Evolutionary conservation across 2,329 filamentous ascomycete genomes (phyloP), one percentile per base, ranked within the genome.

Genomic region (Fusarium pininemorale): DNA sequence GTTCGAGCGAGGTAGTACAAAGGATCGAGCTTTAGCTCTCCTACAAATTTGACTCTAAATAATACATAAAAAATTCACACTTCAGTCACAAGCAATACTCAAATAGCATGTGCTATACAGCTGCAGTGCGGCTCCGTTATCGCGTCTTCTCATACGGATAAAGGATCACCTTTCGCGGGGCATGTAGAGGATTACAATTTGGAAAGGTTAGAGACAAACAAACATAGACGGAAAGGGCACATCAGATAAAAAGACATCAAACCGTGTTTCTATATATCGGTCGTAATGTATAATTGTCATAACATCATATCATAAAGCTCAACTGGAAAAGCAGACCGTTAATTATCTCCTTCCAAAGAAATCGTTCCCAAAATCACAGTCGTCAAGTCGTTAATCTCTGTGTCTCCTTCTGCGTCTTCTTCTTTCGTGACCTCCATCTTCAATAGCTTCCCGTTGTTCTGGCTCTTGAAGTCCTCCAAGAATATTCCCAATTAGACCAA

Each of bases 401-500:
- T 51, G 54, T 35, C 65, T 70, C 51, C 74, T 74, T 30, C 64
- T 65, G 28, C 59, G 62, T 37, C 70, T 67, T 51, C 64, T 64
- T 30, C 75, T 73, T 15, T 76, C 66, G 6, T 75, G 73, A 38
- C 24, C 65, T 14, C 70, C 70, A 15, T 78, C 69, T n/a, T 73
- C 70, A 51, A 74, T 71, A 38, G 47, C 62, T 18, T 57, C 53
- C 16, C 39, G 68, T 30, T 56, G 56, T 9, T 65, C 70, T n/a
- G 63, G 39, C 22, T 60, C 61, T 45, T 72, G 58, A 11, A 77
- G 32, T 30, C 76, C 77, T 9, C 78, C 78, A n/a, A 83, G 58
- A 30, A 82, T 75, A 35, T 78, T 76, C 51, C 80, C 79, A 38
- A 83, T 47, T 11, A 82, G 63, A 38, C 72, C 74, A 60, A 81